Base-by-base conservation (phyloP, 108 stramenopile species). In the Tribonema minus region DNA sequence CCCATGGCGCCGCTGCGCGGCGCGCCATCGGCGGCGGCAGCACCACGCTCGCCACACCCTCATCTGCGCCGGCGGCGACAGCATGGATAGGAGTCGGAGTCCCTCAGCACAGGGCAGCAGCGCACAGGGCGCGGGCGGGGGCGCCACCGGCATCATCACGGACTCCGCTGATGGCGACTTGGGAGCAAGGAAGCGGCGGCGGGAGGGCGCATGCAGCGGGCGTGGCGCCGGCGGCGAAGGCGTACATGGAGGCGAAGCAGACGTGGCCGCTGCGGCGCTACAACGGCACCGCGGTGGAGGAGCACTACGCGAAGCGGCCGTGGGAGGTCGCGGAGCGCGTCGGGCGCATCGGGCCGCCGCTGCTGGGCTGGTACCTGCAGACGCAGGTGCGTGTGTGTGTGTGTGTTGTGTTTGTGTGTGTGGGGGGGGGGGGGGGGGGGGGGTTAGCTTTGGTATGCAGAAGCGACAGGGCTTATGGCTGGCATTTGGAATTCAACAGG, bases 201-300 rank as follows among this genome's bases (percentile, higher is more conserved):
- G 15, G 46, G 15, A 54, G 46, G 20, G 46, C 46, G 20, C 15
- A 15, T 20, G 46, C 46, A 54, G 46, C 46, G 20, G 46, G 15
- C 9, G 46, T 54, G 15, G 46, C 46, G 20, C 15, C 46, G 20
- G 46, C 20, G 20, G 46, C 46, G 20, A 20, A 9, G 20, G 46
- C 46, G 15, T n/a, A n/a, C n/a, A n/a, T n/a, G n/a, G n/a, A n/a
- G 46, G 15, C 9, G 46, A 9, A 54, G 46, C 46, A 54, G 46
- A 54, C 20, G 15, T 54, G 20, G 46, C 46, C 9, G 46, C 46
- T 15, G 46, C 46, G 20, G 15, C 9, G 46, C 46, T 78, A 78
- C 60, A 66, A 78, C 67, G 76, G 76, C 9, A 26, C 40, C 37
- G 65, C 65, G 38, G 54, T 78, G 40, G 76, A 78, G 37, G 28